Conservation (phyloP, 768 basidiomycete genomes). For the Brasilioporus rufonigricans region DNA sequence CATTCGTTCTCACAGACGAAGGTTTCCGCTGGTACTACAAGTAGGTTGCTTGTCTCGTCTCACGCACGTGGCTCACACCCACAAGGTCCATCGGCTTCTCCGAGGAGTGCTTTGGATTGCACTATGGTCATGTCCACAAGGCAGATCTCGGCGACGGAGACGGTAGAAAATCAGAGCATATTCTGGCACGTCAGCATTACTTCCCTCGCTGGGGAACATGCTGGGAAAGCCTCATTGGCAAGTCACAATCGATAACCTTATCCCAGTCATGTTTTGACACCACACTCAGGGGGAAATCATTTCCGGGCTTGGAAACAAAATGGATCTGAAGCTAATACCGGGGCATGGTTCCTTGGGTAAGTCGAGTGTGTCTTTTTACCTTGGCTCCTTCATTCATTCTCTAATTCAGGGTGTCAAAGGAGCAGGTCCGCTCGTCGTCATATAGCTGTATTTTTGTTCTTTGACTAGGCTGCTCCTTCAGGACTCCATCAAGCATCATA, state of each 20-base stretch:
- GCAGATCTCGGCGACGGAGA: constrained; percentile 86
- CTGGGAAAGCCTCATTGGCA: constrained; percentile 79
- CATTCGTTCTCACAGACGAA: constrained; percentile 69
- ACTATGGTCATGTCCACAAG: constrained; percentile 70
- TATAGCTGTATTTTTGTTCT: neutral
- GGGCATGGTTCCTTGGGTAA: constrained; percentile 85
- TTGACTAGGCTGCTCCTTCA: constrained; percentile 11
- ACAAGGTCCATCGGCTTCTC: constrained; percentile 77
- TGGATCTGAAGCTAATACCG: constrained; percentile 64
- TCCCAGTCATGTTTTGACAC: neutral
- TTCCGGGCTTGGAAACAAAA: constrained; percentile 91
- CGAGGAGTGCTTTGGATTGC: constrained; percentile 77
- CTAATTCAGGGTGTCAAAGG: constrained; percentile 62
- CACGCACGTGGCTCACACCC: neutral
- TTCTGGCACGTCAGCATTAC: constrained; percentile 77
- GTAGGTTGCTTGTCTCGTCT: constrained; percentile 32
- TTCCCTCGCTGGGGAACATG: constrained; percentile 80
- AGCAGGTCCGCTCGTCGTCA: constrained; percentile 41
- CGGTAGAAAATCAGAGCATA: constrained; percentile 62
- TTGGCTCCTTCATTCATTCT: neutral
- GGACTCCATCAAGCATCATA: constrained; percentile 66
- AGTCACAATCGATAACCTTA: neutral
- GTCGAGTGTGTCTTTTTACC: constrained; percentile 21
- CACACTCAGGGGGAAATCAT: constrained; percentile 72
- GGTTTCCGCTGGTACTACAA: constrained; percentile 72